phyloP scores from a whole-genome alignment of 2,329 filamentous ascomycete genomes.

The Drechslera avenae region DNA sequence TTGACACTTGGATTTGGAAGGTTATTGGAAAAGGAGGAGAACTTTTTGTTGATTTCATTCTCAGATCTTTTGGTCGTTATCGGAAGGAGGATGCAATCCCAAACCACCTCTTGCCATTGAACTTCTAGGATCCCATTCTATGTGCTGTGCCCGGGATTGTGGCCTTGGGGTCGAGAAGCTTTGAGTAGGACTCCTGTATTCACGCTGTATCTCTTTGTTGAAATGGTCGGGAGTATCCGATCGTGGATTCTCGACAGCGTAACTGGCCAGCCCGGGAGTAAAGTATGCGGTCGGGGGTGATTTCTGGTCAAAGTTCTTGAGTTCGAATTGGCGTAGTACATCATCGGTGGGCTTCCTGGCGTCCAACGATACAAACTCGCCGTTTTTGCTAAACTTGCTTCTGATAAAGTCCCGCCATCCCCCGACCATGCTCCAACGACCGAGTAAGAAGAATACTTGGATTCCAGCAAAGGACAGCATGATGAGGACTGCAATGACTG shows the following conservation, averaged over 20 bases:
- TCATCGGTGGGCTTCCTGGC: slow-evolving; percentile 56
- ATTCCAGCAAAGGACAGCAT: slow-evolving; percentile 82
- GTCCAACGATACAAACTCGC: slow-evolving; percentile 89
- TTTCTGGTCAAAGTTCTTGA: slow-evolving; percentile 41
- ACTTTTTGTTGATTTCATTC: slow-evolving; percentile 6
- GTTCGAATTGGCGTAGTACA: slow-evolving; percentile 39
- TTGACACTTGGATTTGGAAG: slow-evolving; percentile 2
- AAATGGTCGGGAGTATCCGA: slow-evolving; percentile 45
- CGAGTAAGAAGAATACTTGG: slow-evolving; percentile 81
- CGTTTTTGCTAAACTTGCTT: slow-evolving; percentile 58
- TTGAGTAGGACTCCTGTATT: slow-evolving; percentile 46
- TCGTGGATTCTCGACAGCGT: slow-evolving; percentile 24
- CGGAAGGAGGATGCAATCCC: slow-evolving; percentile 44
- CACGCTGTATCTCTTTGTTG: slow-evolving; percentile 43
- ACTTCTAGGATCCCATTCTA: slow-evolving; percentile 45
- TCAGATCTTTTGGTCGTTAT: slow-evolving; percentile 41
- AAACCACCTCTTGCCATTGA: slow-evolving; percentile 49
- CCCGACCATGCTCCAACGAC: slow-evolving; percentile 80
- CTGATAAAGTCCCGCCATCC: slow-evolving; percentile 76
- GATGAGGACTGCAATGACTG: slow-evolving; percentile 79
- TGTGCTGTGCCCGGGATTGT: slow-evolving; percentile 36
- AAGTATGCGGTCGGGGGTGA: slow-evolving; percentile 35
- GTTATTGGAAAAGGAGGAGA: slow-evolving; percentile 5
- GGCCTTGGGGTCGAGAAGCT: slow-evolving; percentile 52
- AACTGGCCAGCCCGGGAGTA: slow-evolving; percentile 31